A percentile compares a stretch with the other conserved stretches of the same genome.
Evolutionary conservation across 306 rosid species (phyloP).

Genomic region (Vigna mungo): DNA sequence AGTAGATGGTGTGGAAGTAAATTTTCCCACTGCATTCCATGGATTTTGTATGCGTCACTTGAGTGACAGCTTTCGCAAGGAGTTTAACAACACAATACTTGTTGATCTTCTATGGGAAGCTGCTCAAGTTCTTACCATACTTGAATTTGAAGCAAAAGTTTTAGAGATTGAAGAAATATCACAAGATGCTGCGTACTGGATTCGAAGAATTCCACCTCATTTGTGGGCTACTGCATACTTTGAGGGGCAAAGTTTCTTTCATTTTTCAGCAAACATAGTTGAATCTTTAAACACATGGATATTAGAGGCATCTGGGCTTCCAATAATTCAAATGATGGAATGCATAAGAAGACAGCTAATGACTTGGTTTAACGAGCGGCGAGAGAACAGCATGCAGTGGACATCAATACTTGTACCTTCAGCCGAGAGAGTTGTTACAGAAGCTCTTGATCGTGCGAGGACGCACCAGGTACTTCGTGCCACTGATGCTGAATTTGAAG

Average conservation of each 20-base stretch:
- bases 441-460: conserved; percentile 85
- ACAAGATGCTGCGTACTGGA: conserved; percentile 88
- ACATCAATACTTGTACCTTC: conserved; percentile 83
- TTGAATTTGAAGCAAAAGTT: conserved; percentile 77
- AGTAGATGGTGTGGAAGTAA: conserved; percentile 81
- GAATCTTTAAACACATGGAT: conserved; percentile 82
- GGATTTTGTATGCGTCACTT: conserved; percentile 92
- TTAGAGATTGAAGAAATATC: conserved; percentile 80
- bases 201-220: conserved; percentile 76
- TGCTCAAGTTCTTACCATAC: conserved; percentile 76
- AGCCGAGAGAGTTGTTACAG: conserved; percentile 79
- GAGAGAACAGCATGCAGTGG: conserved; percentile 95
- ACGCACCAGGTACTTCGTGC: conserved; percentile 90
- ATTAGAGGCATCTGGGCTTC: conserved; percentile 85
- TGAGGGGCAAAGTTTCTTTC: conserved; percentile 85
- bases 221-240: conserved; percentile 88
- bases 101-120: conserved; percentile 86
- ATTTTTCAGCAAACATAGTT: conserved; percentile 75
- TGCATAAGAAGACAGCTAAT: conserved; percentile 87
- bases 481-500: conserved; percentile 90
- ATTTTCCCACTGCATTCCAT: conserved; percentile 88
- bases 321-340: conserved; percentile 91
- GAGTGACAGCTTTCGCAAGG: conserved; percentile 88
- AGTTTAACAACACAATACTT: conserved; percentile 76
- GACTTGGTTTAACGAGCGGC: conserved; percentile 91